Conservation (phyloP, 345 rosid species). For the Sisymbrium irio region DNA sequence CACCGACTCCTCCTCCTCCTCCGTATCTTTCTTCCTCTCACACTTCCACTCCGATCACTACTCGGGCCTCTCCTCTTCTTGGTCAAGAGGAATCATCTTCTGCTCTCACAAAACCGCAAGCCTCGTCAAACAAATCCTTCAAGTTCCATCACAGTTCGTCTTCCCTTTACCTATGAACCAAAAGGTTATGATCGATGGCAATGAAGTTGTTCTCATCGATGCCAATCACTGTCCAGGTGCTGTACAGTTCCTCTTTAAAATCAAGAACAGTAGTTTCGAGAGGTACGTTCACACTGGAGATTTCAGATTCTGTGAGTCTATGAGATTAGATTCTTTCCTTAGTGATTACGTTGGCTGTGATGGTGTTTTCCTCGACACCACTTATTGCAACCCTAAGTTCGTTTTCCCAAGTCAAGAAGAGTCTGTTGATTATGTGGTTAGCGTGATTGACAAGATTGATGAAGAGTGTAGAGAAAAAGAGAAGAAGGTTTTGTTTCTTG, state of each 20-base stretch:
- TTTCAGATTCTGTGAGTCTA: slow-evolving; percentile 57
- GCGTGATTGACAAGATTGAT: slow-evolving; percentile 54
- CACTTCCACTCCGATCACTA: too few species aligned
- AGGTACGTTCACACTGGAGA: slow-evolving; percentile 86
- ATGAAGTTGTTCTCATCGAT: slow-evolving; percentile 58
- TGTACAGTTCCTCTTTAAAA: slow-evolving; percentile 70
- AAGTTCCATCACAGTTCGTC: too few species aligned
- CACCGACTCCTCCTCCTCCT: too few species aligned
- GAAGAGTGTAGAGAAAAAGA: slow-evolving; percentile 25
- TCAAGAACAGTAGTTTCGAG: slow-evolving; percentile 21
- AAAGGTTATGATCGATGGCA: slow-evolving; percentile 53
- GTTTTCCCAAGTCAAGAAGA: slow-evolving; percentile 75
- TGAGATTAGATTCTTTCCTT: slow-evolving; percentile 51
- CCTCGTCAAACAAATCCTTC: too few species aligned
- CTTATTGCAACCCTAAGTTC: slow-evolving; percentile 80
- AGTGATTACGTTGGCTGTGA: slow-evolving; percentile 62
- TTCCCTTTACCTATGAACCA: slow-evolving; percentile 47
- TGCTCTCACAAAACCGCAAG: too few species aligned
- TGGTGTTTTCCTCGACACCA: slow-evolving; percentile 69
- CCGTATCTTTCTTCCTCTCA: too few species aligned
- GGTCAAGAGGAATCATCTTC: too few species aligned
- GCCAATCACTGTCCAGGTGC: slow-evolving; percentile 97
- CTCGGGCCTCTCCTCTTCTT: too few species aligned
- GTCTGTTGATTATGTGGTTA: slow-evolving; percentile 61
- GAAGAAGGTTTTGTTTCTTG: slow-evolving; percentile 69